Conservation (phyloP, 371 early-diverging fungal species). For the Dichotomocladium elegans region DNA sequence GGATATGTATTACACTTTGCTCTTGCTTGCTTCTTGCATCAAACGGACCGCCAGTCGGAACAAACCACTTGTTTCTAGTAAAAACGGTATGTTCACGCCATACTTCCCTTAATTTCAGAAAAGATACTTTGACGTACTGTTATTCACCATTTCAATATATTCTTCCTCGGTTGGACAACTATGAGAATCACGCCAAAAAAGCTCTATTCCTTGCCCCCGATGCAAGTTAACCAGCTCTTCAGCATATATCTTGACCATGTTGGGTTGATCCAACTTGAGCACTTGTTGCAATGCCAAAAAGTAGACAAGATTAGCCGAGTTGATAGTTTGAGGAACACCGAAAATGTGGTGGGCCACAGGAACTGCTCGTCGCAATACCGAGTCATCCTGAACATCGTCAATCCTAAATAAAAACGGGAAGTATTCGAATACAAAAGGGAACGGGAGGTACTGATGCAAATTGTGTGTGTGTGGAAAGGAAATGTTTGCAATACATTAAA, state of each 20-base stretch:
- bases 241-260: conserved; percentile 77
- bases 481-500: conserved; percentile 61
- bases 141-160: conserved; percentile 85
- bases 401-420: conserved; percentile 48
- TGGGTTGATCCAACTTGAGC: conserved; percentile 58
- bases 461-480: background rate
- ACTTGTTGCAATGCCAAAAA: conserved; percentile 87
- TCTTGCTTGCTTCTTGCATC: conserved; percentile 71
- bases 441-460: too few species aligned
- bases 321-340: conserved; percentile 89
- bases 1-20: conserved; percentile 41
- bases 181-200: conserved; percentile 76
- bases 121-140: conserved; percentile 66
- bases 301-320: conserved; percentile 94
- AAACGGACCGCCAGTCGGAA: conserved; percentile 87
- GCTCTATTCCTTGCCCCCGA: conserved; percentile 85
- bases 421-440: background rate
- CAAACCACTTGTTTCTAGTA: conserved; percentile 87
- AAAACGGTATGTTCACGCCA: background rate
- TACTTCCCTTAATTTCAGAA: background rate
- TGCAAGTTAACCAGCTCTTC: conserved; percentile 85
- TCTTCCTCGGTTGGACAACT: conserved; percentile 80
- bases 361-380: conserved; percentile 80
- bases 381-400: conserved; percentile 96
- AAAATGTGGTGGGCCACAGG: conserved; percentile 97